A percentile compares a stretch with the other conserved stretches of the same genome.
These are phyloP conservation scores for Exophiala oligosperma DNA, from an alignment of 2,329 filamentous ascomycete genomes.

Conservation along the genomic window DNA sequence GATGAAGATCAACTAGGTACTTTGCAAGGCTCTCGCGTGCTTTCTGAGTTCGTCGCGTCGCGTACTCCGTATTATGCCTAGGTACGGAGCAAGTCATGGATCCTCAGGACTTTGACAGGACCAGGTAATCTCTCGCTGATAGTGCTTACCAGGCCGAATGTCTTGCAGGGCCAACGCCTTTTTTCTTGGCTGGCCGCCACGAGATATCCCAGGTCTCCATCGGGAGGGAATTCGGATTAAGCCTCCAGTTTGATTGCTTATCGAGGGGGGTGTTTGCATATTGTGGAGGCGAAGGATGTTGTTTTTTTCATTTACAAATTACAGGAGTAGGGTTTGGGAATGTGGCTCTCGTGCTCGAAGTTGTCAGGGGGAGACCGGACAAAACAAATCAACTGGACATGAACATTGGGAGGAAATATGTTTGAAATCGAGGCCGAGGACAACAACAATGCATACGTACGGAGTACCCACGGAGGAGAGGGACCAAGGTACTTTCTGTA, in stretches of 20 bases:
- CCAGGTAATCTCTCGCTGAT: neutral
- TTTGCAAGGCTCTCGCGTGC: no score
- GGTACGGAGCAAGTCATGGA: no score
- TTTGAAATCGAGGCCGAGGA: no score
- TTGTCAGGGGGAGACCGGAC: neutral
- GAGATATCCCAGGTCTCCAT: neutral
- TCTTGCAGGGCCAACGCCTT: neutral
- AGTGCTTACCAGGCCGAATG: no score
- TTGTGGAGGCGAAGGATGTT: neutral
- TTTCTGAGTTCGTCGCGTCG: neutral
- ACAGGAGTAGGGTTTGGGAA: no score
- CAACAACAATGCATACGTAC: no score
- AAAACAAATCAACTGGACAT: no score
- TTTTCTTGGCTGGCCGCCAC: neutral
- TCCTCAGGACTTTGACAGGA: neutral
- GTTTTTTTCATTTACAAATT: no score
- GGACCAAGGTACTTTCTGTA: no score
- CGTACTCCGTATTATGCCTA: neutral
- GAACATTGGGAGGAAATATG: no score
- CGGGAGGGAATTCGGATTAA: neutral
- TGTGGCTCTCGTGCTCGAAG: neutral
- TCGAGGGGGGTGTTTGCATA: neutral
- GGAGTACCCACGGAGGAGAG: no score
- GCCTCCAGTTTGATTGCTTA: neutral
- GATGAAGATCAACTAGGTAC: no score